These are phyloP conservation scores for Trichoderma orchidacearum DNA, from an alignment of 495 filamentous ascomycete species.

Conservation along the genomic window DNA sequence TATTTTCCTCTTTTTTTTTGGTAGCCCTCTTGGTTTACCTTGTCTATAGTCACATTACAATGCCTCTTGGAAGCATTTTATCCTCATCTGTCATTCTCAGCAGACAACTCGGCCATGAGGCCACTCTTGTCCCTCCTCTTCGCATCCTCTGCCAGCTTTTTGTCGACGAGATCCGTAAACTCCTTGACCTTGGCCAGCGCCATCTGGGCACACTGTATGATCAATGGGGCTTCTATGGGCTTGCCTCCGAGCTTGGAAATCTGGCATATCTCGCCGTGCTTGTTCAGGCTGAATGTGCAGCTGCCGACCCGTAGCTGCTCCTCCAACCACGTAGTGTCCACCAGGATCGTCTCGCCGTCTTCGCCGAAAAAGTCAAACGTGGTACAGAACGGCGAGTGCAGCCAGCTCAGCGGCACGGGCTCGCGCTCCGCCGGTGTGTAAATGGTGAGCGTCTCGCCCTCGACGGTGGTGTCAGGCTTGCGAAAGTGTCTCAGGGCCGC, in stretches of 20 bases:
- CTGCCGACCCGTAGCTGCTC: constrained; percentile 78
- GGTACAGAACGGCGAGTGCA: constrained; percentile 80
- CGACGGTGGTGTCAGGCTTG: constrained; percentile 72
- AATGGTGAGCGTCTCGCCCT: constrained; percentile 68
- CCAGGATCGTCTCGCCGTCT: constrained; percentile 40
- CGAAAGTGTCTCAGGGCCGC: constrained; percentile 81
- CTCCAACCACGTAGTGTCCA: constrained; percentile 72
- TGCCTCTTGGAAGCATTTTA: not conserved
- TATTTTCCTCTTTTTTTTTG: constrained; percentile 2
- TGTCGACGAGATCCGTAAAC: constrained; percentile 56
- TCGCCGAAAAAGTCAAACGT: constrained; percentile 73
- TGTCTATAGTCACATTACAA: not conserved
- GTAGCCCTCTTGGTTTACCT: not conserved
- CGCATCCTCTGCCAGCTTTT: constrained; percentile 60
- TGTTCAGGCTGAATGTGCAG: constrained; percentile 74
- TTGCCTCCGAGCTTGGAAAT: constrained; percentile 77
- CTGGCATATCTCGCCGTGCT: constrained; percentile 82
- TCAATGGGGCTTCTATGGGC: constrained; percentile 58
- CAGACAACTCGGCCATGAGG: constrained; percentile 62
- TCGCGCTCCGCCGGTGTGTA: constrained; percentile 76
- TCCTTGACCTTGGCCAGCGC: constrained; percentile 69
- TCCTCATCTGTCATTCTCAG: constrained; percentile 60
- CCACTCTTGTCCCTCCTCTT: constrained; percentile 62
- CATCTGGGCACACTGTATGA: constrained; percentile 55
- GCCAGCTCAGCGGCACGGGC: constrained; percentile 74